phyloP scores from a whole-genome alignment of 257 asterid genomes.

The Petunia axillaris region DNA sequence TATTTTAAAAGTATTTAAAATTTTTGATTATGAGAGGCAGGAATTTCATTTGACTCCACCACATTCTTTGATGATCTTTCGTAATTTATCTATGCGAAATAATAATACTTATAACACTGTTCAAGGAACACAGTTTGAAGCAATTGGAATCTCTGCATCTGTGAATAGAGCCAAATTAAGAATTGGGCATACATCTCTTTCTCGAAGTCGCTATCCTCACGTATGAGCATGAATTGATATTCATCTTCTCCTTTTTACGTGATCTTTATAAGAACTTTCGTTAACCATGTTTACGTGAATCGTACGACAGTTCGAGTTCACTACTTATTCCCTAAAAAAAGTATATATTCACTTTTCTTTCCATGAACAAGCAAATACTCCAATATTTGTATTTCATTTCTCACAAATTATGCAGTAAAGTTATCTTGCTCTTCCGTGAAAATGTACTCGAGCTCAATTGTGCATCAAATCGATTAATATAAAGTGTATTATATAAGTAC shows the following conservation, averaged over 20 bases:
- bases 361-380: background rate
- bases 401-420: too few relatives aligned
- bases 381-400: too few relatives aligned
- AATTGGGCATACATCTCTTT: constrained; percentile 17
- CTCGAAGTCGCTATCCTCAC: background rate
- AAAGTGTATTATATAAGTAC: too few relatives aligned
- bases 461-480: too few relatives aligned
- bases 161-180: constrained; percentile 13
- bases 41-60: too few relatives aligned
- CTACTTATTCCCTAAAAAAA: background rate
- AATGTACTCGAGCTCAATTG: too few relatives aligned
- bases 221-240: background rate
- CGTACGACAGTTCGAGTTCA: constrained; percentile 6
- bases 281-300: background rate
- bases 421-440: too few relatives aligned
- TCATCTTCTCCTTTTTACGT: constrained; percentile 15
- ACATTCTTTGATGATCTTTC: too few relatives aligned
- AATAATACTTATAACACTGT: constrained; percentile 6
- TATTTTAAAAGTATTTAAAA: too few relatives aligned
- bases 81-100: background rate
- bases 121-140: constrained; percentile 1
- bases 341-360: background rate
- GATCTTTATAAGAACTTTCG: background rate
- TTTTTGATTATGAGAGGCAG: too few relatives aligned
- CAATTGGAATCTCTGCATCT: background rate